A percentile compares a stretch with the other conserved stretches of the same genome.
These are phyloP conservation scores for Beauveria sp. DNA, from an alignment of 2,329 filamentous ascomycete genomes.

Conservation along the genomic window DNA sequence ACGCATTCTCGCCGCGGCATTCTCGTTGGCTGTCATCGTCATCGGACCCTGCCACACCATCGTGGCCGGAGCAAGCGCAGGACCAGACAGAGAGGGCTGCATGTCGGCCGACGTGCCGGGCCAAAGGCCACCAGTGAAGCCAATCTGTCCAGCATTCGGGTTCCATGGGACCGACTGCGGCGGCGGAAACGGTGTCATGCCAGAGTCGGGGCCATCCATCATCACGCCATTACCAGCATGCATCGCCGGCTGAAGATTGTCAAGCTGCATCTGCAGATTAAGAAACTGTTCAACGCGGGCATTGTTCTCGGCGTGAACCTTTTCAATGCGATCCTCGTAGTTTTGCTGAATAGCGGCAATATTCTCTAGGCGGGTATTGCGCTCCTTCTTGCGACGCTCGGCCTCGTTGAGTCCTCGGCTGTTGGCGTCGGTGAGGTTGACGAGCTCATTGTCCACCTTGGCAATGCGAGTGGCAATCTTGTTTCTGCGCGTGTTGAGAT, in stretches of 20 bases:
- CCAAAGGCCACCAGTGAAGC: constrained; percentile 31
- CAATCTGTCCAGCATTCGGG: constrained; percentile 16
- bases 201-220: constrained; percentile 21
- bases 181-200: background rate
- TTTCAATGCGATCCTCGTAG: constrained; percentile 35
- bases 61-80: constrained; percentile 7
- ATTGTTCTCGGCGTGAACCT: constrained; percentile 28
- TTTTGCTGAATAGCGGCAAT: constrained; percentile 38
- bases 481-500: constrained; percentile 60
- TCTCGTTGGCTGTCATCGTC: background rate
- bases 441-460: constrained; percentile 66
- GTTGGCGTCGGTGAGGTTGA: constrained; percentile 63
- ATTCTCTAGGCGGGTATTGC: constrained; percentile 39
- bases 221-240: constrained; percentile 25
- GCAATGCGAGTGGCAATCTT: constrained; percentile 63
- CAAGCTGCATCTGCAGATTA: constrained; percentile 24
- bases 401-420: constrained; percentile 56
- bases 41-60: background rate
- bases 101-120: constrained; percentile 26
- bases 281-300: constrained; percentile 24
- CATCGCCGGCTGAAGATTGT: constrained; percentile 21
- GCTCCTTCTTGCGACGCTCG: constrained; percentile 48
- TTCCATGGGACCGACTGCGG: constrained; percentile 23
- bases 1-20: constrained; percentile 40
- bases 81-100: constrained; percentile 23